Conservation (phyloP, 768 basidiomycete genomes). For the Lactarius tabidus region DNA sequence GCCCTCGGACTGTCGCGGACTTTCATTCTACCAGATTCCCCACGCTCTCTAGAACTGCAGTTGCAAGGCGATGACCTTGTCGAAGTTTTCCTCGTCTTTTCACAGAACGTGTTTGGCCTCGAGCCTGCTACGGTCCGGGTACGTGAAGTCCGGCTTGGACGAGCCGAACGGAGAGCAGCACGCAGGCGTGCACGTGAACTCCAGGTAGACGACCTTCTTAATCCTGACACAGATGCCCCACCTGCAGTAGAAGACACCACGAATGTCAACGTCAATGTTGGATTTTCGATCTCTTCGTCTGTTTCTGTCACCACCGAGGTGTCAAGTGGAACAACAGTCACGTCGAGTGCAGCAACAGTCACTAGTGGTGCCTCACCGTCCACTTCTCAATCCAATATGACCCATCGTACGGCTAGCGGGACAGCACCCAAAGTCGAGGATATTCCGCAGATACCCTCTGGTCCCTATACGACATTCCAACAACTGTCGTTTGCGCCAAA, state of each 20-base stretch:
- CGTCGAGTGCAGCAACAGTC: constrained; percentile 39
- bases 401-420: constrained; percentile 28
- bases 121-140: constrained; percentile 92
- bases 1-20: constrained; percentile 88
- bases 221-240: constrained; percentile 42
- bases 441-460: constrained; percentile 60
- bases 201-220: constrained; percentile 45
- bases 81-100: constrained; percentile 87
- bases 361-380: constrained; percentile 18
- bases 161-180: constrained; percentile 82
- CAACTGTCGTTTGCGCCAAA: constrained; percentile 81
- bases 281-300: constrained; percentile 56
- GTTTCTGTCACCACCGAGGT: constrained; percentile 34
- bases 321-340: constrained; percentile 39
- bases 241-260: constrained; percentile 48
- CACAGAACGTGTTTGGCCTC: constrained; percentile 87
- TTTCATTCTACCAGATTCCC: constrained; percentile 89
- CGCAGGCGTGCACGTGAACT: constrained; percentile 73
- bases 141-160: constrained; percentile 88
- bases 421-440: constrained; percentile 56
- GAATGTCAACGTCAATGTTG: constrained; percentile 38
- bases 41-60: constrained; percentile 80
- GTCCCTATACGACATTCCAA: constrained; percentile 89
- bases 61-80: constrained; percentile 91
- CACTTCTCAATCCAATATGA: constrained; percentile 27